These are phyloP conservation scores for Nannochloropsis gaditana DNA, from an alignment of 108 stramenopile genomes.

Conservation along the genomic window DNA sequence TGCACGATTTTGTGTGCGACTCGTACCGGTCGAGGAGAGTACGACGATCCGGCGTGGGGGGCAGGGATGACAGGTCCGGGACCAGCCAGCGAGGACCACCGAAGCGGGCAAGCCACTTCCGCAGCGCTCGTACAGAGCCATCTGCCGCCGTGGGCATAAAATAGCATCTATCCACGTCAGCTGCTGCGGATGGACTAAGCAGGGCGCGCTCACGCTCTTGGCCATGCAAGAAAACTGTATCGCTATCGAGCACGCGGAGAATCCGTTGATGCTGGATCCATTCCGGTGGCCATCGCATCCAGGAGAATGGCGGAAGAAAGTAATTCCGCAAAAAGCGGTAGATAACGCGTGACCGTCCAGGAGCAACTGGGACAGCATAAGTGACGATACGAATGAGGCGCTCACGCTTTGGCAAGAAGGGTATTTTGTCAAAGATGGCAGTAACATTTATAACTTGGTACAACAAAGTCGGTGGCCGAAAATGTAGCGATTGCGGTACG, in stretches of 20 bases:
- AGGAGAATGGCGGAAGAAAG: constrained; percentile 24
- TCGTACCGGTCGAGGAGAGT: neutral
- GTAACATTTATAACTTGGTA: neutral
- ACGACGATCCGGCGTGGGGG: neutral
- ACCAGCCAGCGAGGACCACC: neutral
- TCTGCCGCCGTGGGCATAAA: constrained; percentile 40
- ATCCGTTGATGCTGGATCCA: constrained; percentile 28
- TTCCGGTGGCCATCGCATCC: constrained; percentile 28
- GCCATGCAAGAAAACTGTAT: constrained; percentile 30
- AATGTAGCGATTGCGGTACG: neutral
- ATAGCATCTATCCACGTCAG: constrained; percentile 19
- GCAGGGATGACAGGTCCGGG: neutral
- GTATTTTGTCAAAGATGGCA: neutral
- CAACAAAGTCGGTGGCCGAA: neutral
- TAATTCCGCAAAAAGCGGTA: constrained; percentile 27
- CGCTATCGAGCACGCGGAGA: constrained; percentile 38
- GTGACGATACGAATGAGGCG: neutral
- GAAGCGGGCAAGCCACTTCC: constrained; percentile 28
- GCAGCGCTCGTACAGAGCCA: constrained; percentile 28
- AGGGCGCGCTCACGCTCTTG: constrained; percentile 21
- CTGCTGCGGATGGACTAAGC: neutral
- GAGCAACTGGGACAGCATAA: neutral
- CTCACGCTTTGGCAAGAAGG: neutral
- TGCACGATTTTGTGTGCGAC: neutral
- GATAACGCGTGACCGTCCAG: constrained; percentile 22